Evolutionary conservation across 2,329 filamentous ascomycete genomes (phyloP).

Genomic region (Calonectria pteridis): DNA sequence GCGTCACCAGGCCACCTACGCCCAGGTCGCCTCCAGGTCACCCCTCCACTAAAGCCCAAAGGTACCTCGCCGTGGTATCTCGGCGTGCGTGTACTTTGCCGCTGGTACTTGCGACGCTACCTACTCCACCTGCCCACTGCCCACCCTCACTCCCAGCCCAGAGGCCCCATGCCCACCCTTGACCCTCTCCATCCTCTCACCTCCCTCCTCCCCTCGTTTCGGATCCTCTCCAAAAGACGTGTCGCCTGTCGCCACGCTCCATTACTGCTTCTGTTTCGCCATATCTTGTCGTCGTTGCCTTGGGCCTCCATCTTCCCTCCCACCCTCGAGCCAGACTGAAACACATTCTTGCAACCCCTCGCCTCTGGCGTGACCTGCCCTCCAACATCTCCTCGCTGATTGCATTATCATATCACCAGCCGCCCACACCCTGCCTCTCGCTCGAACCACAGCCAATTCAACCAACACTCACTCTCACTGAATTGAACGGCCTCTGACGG

Average conservation of each 20-base stretch:
- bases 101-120: constrained; percentile 3
- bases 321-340: constrained; percentile 9
- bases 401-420: constrained; percentile 27
- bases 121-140: constrained; percentile 9
- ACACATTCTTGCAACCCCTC: constrained; percentile 8
- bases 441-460: constrained; percentile 14
- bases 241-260: constrained; percentile 42
- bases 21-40: constrained; percentile 2
- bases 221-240: constrained; percentile 39
- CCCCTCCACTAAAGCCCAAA: constrained; percentile 14
- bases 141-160: constrained; percentile 13
- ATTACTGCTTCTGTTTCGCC: constrained; percentile 25
- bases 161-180: constrained; percentile 10
- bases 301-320: not conserved
- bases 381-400: constrained; percentile 30
- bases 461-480: not conserved
- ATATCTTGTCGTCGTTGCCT: constrained; percentile 16
- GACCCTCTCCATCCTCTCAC: constrained; percentile 23
- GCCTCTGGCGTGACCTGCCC: not conserved
- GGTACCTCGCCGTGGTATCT: constrained; percentile 10
- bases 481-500: not conserved
- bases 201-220: constrained; percentile 33
- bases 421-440: constrained; percentile 27
- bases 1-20: not conserved
- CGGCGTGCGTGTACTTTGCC: constrained; percentile 9